Conservation (phyloP, 495 filamentous ascomycete species). For the Usnea hakonensis region DNA sequence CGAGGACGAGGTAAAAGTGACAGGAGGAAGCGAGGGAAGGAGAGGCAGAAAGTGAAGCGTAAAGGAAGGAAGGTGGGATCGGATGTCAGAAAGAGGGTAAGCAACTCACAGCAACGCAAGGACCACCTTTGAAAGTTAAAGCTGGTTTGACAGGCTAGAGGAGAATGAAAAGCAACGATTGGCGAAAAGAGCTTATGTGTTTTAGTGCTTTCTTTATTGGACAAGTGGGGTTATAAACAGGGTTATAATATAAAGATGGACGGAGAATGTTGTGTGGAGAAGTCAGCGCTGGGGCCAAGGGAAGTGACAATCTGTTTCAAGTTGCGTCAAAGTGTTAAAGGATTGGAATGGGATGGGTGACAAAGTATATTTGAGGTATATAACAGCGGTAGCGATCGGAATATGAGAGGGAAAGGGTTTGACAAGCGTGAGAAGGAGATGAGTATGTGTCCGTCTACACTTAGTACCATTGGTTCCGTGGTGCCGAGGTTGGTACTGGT, state of each 20-base stretch:
- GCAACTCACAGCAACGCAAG: conserved; percentile 3
- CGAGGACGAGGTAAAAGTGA: not conserved
- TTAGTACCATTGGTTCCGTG: no score
- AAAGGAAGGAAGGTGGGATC: not conserved
- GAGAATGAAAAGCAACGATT: conserved; percentile 4
- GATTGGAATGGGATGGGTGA: no score
- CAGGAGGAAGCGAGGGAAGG: not conserved
- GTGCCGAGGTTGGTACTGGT: no score
- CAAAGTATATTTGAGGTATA: no score
- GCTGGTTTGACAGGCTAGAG: conserved; percentile 12
- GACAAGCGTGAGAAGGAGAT: no score
- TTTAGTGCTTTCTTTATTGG: conserved; percentile 6
- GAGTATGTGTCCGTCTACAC: no score
- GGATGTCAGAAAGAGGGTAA: not conserved
- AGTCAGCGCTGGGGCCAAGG: not conserved
- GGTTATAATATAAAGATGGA: not conserved
- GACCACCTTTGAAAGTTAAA: conserved; percentile 8
- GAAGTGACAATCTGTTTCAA: not conserved
- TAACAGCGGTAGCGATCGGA: no score
- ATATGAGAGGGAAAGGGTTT: no score
- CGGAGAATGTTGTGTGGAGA: not conserved
- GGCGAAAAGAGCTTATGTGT: not conserved
- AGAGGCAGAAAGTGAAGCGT: not conserved
- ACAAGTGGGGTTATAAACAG: conserved; percentile 1
- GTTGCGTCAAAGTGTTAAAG: no score